These are phyloP conservation scores for Lentinula guzmanii DNA, from an alignment of 768 basidiomycete species.

Conservation along the genomic window DNA sequence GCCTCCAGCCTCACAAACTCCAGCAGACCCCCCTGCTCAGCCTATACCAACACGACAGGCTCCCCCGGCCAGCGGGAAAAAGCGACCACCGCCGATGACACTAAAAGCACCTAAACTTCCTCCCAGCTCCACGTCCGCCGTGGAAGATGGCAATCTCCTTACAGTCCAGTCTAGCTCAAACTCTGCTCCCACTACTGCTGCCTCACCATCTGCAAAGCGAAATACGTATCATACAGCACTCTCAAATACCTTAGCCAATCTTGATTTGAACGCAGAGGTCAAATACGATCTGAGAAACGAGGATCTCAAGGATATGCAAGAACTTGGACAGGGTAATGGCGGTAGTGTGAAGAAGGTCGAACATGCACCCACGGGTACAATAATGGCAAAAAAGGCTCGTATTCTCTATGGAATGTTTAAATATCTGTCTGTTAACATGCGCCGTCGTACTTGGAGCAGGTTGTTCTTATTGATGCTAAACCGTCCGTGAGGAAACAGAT, in stretches of 20 bases:
- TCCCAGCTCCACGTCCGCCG: conserved; percentile 20
- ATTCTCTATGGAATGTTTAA: neutral
- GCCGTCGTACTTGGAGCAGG: conserved; percentile 36
- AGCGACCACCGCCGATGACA: conserved; percentile 78
- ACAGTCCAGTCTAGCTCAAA: conserved; percentile 42
- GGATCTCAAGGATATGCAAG: conserved; percentile 84
- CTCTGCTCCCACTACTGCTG: conserved; percentile 47
- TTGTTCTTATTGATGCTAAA: conserved; percentile 94
- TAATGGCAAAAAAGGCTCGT: conserved; percentile 97
- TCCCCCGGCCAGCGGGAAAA: conserved; percentile 50
- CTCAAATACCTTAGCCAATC: conserved; percentile 76
- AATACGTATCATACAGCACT: conserved; percentile 77
- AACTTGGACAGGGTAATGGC: conserved; percentile 94
- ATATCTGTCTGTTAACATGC: neutral
- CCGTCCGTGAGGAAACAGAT: conserved; percentile 97
- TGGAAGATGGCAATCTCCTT: conserved; percentile 39
- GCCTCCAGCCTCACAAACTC: conserved; percentile 19
- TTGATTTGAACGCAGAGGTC: conserved; percentile 82
- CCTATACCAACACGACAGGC: conserved; percentile 45
- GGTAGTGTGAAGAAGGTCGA: conserved; percentile 97
- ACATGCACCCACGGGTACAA: conserved; percentile 82
- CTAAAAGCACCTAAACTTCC: conserved; percentile 67
- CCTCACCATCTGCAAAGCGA: conserved; percentile 46
- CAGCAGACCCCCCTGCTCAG: conserved; percentile 19
- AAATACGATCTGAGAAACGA: conserved; percentile 83